These are phyloP conservation scores for Kondoa malvinella DNA, from an alignment of 768 basidiomycete species.

Conservation along the genomic window DNA sequence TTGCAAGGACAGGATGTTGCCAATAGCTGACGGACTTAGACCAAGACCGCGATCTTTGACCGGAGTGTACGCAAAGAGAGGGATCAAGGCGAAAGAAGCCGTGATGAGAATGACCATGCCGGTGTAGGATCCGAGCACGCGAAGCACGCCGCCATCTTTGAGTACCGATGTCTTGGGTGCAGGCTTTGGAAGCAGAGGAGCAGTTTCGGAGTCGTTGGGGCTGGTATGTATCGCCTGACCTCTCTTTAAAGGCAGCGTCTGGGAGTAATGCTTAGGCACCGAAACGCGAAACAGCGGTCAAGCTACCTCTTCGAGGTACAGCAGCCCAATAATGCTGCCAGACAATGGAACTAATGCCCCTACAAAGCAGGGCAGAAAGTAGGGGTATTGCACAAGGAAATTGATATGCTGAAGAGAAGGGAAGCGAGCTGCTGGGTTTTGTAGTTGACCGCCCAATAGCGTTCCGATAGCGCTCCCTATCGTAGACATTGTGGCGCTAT, in stretches of 20 bases:
- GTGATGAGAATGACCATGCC: neutral
- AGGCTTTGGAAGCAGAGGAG: neutral
- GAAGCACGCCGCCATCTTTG: neutral
- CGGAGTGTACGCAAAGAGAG: neutral
- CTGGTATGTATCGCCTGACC: neutral
- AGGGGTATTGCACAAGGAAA: neutral
- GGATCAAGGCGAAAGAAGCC: neutral
- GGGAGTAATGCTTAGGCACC: neutral
- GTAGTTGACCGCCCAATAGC: neutral
- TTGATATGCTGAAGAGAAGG: neutral
- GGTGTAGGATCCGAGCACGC: neutral
- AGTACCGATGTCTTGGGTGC: neutral
- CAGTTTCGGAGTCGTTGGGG: neutral
- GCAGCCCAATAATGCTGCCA: neutral
- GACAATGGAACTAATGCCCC: neutral
- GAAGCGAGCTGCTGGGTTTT: neutral
- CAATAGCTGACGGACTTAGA: neutral
- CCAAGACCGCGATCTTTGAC: neutral
- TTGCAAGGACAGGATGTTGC: neutral
- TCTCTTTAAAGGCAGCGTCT: neutral
- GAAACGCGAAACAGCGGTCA: neutral
- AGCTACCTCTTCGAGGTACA: neutral
- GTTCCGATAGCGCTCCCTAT: neutral
- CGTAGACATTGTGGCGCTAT: neutral
- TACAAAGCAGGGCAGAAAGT: neutral